A percentile compares a stretch with the other conserved stretches of the same genome.
Evolutionary conservation across 108 stramenopile genomes (phyloP).

Genomic region (Pseudonitzschia pungens): DNA sequence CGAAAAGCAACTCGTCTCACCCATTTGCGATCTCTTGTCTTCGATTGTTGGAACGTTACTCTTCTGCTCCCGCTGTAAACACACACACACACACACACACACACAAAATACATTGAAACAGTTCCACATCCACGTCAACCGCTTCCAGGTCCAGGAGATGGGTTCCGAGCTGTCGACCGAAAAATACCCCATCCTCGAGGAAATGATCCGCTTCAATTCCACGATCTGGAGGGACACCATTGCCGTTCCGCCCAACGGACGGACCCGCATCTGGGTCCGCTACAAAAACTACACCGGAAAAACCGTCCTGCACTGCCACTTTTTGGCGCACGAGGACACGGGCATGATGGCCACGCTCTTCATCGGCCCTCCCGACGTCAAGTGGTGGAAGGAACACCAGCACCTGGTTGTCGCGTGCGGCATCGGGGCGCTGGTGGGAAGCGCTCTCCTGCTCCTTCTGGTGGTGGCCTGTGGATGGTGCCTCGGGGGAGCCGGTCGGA

Average conservation of each 20-base stretch:
- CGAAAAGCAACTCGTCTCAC: too few species aligned
- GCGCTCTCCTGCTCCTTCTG: not conserved
- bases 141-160: constrained; percentile 55
- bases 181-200: constrained; percentile 39
- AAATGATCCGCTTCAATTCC: constrained; percentile 28
- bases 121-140: constrained; percentile 60
- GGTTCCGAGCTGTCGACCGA: constrained; percentile 41
- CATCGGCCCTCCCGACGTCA: constrained; percentile 33
- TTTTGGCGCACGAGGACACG: constrained; percentile 59
- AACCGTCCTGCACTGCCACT: constrained; percentile 57
- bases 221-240: constrained; percentile 50
- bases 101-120: too few species aligned
- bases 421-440: constrained; percentile 8
- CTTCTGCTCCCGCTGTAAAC: not conserved
- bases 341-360: constrained; percentile 58
- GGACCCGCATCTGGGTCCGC: constrained; percentile 40
- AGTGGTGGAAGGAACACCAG: constrained; percentile 18
- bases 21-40: too few species aligned
- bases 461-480: not conserved
- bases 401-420: constrained; percentile 23
- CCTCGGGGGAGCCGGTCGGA: not conserved
- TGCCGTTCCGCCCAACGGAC: constrained; percentile 49
- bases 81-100: not conserved
- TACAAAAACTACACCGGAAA: constrained; percentile 54
- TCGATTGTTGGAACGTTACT: too few species aligned